These are phyloP conservation scores for Calonectria montana DNA, from an alignment of 2,329 filamentous ascomycete species.

Conservation along the genomic window DNA sequence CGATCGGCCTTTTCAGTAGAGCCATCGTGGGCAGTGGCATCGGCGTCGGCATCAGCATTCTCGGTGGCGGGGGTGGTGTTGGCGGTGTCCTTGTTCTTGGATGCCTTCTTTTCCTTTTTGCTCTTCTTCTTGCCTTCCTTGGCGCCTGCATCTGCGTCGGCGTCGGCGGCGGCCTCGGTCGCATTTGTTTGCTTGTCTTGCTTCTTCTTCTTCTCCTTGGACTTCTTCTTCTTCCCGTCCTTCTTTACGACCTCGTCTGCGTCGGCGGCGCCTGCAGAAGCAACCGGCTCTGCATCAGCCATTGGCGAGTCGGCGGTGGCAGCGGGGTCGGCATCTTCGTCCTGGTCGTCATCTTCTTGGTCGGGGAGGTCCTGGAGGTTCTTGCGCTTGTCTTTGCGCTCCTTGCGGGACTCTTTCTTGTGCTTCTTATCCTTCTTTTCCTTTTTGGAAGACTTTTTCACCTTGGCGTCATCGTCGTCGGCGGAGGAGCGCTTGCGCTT, in stretches of 20 bases:
- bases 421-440: conserved; percentile 50
- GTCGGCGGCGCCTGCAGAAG: conserved; percentile 33
- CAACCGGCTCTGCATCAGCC: conserved; percentile 37
- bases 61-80: conserved; percentile 31
- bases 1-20: conserved; percentile 39
- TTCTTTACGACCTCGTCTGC: conserved; percentile 40
- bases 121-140: conserved; percentile 32
- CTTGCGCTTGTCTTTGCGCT: conserved; percentile 55
- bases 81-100: conserved; percentile 39
- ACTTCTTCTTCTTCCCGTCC: conserved; percentile 45
- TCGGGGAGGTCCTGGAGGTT: conserved; percentile 52
- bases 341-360: conserved; percentile 43
- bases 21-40: conserved; percentile 15
- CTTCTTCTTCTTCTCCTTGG: conserved; percentile 47
- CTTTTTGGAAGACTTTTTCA: conserved; percentile 47
- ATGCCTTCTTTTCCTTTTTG: conserved; percentile 44
- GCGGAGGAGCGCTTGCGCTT: conserved; percentile 50
- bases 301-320: conserved; percentile 36
- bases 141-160: conserved; percentile 27
- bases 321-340: conserved; percentile 29
- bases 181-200: conserved; percentile 35
- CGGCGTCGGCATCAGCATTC: conserved; percentile 20
- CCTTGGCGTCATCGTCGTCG: conserved; percentile 41
- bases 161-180: conserved; percentile 26
- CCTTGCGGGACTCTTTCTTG: conserved; percentile 50